These are phyloP conservation scores for Fomitopsis serialis DNA, from an alignment of 768 basidiomycete genomes.

Conservation along the genomic window DNA sequence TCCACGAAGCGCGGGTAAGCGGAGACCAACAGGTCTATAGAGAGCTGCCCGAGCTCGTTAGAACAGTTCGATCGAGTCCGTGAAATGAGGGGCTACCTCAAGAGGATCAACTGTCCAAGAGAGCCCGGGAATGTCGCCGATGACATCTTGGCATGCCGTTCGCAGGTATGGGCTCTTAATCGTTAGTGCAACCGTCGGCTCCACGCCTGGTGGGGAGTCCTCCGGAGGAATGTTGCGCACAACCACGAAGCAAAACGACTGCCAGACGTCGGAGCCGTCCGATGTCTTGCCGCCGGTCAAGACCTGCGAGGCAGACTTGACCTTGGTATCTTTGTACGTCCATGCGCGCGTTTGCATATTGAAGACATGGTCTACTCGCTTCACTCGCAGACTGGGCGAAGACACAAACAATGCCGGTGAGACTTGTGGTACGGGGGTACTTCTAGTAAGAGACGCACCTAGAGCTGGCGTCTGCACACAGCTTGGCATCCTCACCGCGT, in stretches of 20 bases:
- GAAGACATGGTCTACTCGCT: no score
- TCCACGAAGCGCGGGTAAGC: conserved; percentile 42
- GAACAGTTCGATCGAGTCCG: neutral
- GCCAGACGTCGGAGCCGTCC: conserved; percentile 48
- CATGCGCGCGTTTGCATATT: no score
- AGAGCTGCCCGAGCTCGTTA: conserved; percentile 31
- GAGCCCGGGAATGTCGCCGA: conserved; percentile 51
- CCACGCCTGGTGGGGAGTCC: conserved; percentile 23
- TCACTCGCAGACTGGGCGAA: no score
- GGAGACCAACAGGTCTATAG: conserved; percentile 51
- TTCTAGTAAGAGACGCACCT: no score
- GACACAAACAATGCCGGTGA: no score
- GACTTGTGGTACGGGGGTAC: no score
- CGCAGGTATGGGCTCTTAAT: conserved; percentile 55
- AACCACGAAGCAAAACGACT: conserved; percentile 51
- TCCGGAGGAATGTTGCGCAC: conserved; percentile 46
- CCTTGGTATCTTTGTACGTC: no score
- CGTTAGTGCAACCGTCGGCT: conserved; percentile 46
- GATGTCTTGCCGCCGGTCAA: neutral
- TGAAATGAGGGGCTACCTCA: conserved; percentile 30
- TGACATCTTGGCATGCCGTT: conserved; percentile 52
- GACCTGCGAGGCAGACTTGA: no score
- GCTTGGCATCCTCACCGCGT: no score
- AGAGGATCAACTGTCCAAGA: conserved; percentile 59
- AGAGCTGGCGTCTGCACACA: no score